These are phyloP conservation scores for Hypholoma fasciculare DNA, from an alignment of 768 basidiomycete species.

Conservation along the genomic window DNA sequence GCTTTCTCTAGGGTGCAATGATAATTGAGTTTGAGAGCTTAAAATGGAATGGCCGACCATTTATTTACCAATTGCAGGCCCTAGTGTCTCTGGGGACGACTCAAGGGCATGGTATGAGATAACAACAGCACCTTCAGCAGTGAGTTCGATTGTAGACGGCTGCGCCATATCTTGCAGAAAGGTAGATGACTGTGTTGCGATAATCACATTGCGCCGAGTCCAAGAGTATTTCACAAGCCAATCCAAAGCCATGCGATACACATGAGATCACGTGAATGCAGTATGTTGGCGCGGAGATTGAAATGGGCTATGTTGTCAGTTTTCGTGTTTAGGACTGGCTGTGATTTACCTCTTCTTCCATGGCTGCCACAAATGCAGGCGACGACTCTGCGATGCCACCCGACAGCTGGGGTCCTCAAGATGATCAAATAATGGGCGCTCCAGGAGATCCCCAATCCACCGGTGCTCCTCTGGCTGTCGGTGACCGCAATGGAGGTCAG, in stretches of 20 bases:
- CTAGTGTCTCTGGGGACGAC: constrained; percentile 23
- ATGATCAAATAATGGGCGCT: constrained; percentile 44
- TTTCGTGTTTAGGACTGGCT: constrained; percentile 18
- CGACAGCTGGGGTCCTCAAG: constrained; percentile 54
- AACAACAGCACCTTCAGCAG: constrained; percentile 27
- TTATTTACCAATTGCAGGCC: constrained; percentile 57
- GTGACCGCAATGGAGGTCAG: constrained; percentile 45
- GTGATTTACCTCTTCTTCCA: constrained; percentile 21
- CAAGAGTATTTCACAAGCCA: no score
- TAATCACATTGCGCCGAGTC: no score
- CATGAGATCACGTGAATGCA: neutral
- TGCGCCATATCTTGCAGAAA: no score
- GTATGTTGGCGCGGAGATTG: constrained; percentile 14
- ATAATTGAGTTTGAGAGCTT: neutral
- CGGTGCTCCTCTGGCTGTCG: constrained; percentile 47
- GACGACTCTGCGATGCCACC: constrained; percentile 34
- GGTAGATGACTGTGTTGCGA: no score
- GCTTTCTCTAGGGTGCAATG: constrained; percentile 55
- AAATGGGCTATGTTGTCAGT: constrained; percentile 15
- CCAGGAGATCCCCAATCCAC: constrained; percentile 42
- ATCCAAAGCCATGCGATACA: no score
- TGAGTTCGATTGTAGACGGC: constrained; percentile 14
- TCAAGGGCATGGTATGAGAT: constrained; percentile 29
- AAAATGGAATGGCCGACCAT: neutral
- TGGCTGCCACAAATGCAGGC: constrained; percentile 31